A percentile compares a stretch with the other conserved stretches of the same genome.
Evolutionary conservation across 2,329 filamentous ascomycete species (phyloP).

Genomic region (Emericellopsis atlantica): DNA sequence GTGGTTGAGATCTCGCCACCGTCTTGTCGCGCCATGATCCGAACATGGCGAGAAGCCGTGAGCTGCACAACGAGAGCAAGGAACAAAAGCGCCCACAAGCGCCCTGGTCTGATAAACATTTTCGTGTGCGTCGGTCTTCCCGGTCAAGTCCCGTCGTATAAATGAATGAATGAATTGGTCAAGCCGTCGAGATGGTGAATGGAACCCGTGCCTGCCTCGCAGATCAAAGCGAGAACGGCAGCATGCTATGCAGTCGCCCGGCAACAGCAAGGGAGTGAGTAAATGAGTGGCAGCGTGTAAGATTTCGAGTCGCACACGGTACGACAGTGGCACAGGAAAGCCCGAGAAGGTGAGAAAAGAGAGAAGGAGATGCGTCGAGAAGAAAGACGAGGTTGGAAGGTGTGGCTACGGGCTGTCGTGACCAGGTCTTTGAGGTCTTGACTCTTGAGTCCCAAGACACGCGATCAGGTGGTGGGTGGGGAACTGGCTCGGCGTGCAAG

Average conservation of each 20-base stretch:
- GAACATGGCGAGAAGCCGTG: conserved; percentile 18
- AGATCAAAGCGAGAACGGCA: no score
- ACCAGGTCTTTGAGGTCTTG: neutral
- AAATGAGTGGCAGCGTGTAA: no score
- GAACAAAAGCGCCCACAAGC: conserved; percentile 24
- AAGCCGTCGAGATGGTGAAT: no score
- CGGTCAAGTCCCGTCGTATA: neutral
- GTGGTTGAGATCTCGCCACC: conserved; percentile 4
- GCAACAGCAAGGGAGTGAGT: no score
- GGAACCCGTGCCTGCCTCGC: no score
- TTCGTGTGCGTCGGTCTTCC: neutral
- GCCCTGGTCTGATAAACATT: conserved; percentile 21
- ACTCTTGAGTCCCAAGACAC: neutral
- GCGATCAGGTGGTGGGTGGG: neutral
- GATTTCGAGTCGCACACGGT: neutral
- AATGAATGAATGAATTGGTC: no score
- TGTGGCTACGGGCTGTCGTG: no score
- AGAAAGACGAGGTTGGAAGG: no score
- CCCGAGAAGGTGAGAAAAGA: neutral
- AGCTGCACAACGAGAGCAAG: conserved; percentile 20
- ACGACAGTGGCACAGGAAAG: neutral
- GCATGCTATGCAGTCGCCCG: no score
- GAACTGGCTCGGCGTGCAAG: no score
- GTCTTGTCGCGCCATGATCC: conserved; percentile 20
- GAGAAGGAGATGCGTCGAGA: neutral